A percentile compares a stretch with the other conserved stretches of the same genome.
These are phyloP conservation scores for Saccharomycopsis crataegensis DNA, from an alignment of 1,139 yeast species.

Conservation along the genomic window DNA sequence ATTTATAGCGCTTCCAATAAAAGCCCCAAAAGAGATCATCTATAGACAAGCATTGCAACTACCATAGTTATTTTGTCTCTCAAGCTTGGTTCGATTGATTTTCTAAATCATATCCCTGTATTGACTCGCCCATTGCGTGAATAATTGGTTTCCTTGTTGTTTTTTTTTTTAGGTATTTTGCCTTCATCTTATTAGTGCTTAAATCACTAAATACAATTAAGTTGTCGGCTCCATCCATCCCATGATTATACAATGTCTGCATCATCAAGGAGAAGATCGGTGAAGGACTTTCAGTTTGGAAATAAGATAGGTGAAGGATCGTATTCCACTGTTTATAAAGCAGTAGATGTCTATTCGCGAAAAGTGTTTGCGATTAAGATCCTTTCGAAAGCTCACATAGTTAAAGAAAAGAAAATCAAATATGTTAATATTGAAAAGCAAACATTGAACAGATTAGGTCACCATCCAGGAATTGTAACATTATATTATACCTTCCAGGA, in stretches of 20 bases:
- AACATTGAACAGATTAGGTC: constrained; percentile 77
- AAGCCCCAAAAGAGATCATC: no score
- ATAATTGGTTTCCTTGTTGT: no score
- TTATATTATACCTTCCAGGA: constrained; percentile 93
- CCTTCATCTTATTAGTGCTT: no score
- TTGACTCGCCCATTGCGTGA: no score
- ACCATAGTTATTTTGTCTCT: no score
- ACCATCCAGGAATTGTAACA: constrained; percentile 82
- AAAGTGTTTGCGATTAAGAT: constrained; percentile 85
- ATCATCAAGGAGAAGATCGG: constrained; percentile 44
- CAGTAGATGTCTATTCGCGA: constrained; percentile 66
- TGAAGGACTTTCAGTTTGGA: constrained; percentile 82
- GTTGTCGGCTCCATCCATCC: no score
- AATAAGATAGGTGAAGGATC: constrained; percentile 92
- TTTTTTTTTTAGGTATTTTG: no score
- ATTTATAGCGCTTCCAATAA: no score
- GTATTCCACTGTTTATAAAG: constrained; percentile 87
- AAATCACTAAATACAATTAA: no score
- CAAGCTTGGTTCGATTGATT: no score
- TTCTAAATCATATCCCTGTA: no score
- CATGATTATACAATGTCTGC: constrained; percentile 7
- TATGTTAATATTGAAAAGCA: constrained; percentile 95
- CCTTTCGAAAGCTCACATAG: constrained; percentile 87
- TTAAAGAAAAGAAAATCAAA: constrained; percentile 89
- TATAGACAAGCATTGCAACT: no score